Percentiles rank a stretch among this genome's conserved stretches.
Evolutionary conservation across 192 early-diverging fungal genomes (phyloP).

Genomic region (Chytriomyces sp.): DNA sequence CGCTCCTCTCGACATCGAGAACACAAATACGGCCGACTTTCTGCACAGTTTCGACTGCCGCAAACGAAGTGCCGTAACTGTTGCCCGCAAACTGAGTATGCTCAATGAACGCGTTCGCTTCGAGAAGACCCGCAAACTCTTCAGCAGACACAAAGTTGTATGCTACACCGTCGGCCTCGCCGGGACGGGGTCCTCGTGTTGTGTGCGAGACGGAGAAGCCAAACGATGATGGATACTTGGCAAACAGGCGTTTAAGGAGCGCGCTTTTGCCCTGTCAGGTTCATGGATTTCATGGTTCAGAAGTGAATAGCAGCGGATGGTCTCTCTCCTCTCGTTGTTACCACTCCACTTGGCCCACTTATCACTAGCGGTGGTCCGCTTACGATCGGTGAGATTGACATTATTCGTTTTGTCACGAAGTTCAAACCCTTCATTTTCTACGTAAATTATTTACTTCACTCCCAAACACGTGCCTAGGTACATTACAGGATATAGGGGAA

Average conservation of each 20-base stretch:
- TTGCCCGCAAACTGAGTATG: constrained; percentile 50
- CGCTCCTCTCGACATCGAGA: constrained; percentile 52
- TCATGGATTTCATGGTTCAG: not conserved
- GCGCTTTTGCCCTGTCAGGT: constrained; percentile 38
- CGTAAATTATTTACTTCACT: too few species aligned
- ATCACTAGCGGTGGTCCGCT: constrained; percentile 48
- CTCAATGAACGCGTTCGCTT: constrained; percentile 51
- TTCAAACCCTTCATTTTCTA: too few species aligned
- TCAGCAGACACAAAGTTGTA: constrained; percentile 51
- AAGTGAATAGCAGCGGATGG: not conserved
- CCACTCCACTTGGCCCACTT: constrained; percentile 74
- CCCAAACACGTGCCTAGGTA: too few species aligned
- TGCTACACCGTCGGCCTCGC: constrained; percentile 49
- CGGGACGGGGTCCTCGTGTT: constrained; percentile 48
- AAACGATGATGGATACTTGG: constrained; percentile 81
- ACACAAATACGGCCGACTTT: constrained; percentile 51
- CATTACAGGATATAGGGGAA: too few species aligned
- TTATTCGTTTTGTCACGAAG: too few species aligned
- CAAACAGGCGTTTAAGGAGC: constrained; percentile 53
- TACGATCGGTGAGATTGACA: too few species aligned
- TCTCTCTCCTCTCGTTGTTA: constrained; percentile 30
- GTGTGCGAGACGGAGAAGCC: constrained; percentile 87
- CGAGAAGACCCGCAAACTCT: constrained; percentile 44
- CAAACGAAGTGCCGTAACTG: constrained; percentile 52
- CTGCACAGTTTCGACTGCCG: constrained; percentile 45